Conservation (phyloP, 176 grass and related monocot genomes). For the Lolium perenne region DNA sequence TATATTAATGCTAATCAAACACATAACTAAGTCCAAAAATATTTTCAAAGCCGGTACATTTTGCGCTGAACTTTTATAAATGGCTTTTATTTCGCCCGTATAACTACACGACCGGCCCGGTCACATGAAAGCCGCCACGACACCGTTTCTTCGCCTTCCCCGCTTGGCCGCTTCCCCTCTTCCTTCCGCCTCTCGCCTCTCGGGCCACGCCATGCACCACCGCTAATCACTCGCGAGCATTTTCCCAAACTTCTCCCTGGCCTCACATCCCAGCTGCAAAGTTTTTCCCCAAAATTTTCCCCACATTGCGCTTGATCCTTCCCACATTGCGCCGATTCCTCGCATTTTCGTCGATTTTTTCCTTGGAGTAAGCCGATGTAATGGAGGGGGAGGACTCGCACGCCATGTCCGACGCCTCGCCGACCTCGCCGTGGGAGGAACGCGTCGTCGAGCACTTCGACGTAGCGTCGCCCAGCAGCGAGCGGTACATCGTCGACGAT, state of each 20-base stretch:
- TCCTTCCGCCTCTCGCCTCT: constrained; percentile 35
- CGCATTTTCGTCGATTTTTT: constrained; percentile 35
- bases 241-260: constrained; percentile 40
- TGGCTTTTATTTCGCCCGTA: too few species aligned
- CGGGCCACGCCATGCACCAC: constrained; percentile 55
- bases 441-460: constrained; percentile 45
- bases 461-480: constrained; percentile 36
- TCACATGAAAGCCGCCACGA: constrained; percentile 32
- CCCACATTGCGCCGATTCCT: constrained; percentile 40
- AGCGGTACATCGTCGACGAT: constrained; percentile 41
- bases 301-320: constrained; percentile 35
- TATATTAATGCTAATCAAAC: too few species aligned
- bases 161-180: constrained; percentile 37
- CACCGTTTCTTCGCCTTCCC: constrained; percentile 44
- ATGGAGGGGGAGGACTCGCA: constrained; percentile 70
- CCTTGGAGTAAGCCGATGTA: constrained; percentile 49
- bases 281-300: constrained; percentile 11
- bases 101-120: neutral
- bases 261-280: constrained; percentile 54
- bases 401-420: constrained; percentile 47
- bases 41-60: too few species aligned
- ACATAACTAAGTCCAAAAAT: too few species aligned
- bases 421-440: constrained; percentile 38
- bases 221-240: constrained; percentile 49
- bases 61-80: too few species aligned